phyloP scores from a whole-genome alignment of 495 filamentous ascomycete genomes.

The Annulohypoxylon nitens region DNA sequence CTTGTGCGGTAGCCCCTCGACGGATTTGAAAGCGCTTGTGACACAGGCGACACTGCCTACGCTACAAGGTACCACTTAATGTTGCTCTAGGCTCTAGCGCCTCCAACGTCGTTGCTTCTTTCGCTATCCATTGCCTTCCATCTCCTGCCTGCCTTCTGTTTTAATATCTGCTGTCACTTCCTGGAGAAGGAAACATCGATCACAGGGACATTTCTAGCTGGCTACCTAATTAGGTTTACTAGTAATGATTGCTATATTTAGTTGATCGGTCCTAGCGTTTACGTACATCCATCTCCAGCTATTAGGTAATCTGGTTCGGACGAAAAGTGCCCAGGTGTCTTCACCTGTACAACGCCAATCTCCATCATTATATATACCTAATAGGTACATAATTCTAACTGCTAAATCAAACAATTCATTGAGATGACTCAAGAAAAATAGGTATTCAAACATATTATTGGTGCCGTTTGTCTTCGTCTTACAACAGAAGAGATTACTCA shows the following conservation, averaged over 20 bases:
- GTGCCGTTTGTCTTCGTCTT: background rate
- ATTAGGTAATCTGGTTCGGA: background rate
- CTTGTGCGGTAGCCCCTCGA: conserved; percentile 23
- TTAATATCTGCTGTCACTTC: too few relatives aligned
- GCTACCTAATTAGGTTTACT: too few relatives aligned
- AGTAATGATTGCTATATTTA: too few relatives aligned
- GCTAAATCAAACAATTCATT: background rate
- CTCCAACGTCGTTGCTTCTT: conserved; percentile 24
- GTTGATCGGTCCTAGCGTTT: too few relatives aligned
- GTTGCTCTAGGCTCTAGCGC: background rate
- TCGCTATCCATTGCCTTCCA: conserved; percentile 32
- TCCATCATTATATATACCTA: too few relatives aligned
- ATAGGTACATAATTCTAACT: background rate
- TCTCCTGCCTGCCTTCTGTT: background rate
- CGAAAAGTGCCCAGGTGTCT: background rate
- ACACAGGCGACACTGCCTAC: conserved; percentile 14
- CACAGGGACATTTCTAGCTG: too few relatives aligned
- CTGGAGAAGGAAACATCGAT: too few relatives aligned
- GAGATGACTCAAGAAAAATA: background rate
- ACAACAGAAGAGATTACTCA: background rate
- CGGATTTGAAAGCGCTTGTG: conserved; percentile 12
- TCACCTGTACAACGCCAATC: too few relatives aligned
- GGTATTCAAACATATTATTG: background rate
- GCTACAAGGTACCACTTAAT: background rate
- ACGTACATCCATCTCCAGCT: too few relatives aligned